phyloP scores from a whole-genome alignment of 495 filamentous ascomycete species.

The Bacidia rubella region DNA sequence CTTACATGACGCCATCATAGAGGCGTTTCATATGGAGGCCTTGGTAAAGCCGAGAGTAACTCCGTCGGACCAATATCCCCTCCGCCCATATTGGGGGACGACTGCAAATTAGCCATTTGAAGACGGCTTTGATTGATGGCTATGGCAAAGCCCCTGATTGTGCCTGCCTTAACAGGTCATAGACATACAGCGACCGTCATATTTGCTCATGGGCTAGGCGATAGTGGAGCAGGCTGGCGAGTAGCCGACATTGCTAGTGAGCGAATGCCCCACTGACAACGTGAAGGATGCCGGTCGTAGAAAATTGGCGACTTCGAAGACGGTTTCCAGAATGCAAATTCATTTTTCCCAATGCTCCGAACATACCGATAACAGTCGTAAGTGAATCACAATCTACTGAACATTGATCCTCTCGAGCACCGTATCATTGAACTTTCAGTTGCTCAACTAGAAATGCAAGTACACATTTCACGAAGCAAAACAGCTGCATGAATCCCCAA shows the following conservation, averaged over 20 bases:
- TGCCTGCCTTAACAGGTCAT: constrained; percentile 79
- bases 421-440: no score
- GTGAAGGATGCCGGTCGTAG: constrained; percentile 55
- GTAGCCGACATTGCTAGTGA: not conserved
- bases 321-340: constrained; percentile 86
- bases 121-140: not conserved
- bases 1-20: not conserved
- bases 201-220: constrained; percentile 81
- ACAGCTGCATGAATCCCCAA: no score
- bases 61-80: no score
- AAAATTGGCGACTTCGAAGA: constrained; percentile 75
- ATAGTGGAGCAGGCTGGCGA: constrained; percentile 65
- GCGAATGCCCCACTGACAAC: not conserved
- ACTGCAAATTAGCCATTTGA: no score
- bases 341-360: constrained; percentile 86
- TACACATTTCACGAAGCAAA: no score
- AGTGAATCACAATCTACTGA: no score
- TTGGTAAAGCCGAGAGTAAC: no score
- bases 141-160: constrained; percentile 54
- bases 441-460: no score
- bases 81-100: no score
- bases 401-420: no score
- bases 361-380: constrained; percentile 78
- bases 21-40: not conserved
- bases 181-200: constrained; percentile 92